A percentile compares a stretch with the other conserved stretches of the same genome.
Evolutionary conservation across 2,329 filamentous ascomycete genomes (phyloP).

Genomic region (Alternaria sp.): DNA sequence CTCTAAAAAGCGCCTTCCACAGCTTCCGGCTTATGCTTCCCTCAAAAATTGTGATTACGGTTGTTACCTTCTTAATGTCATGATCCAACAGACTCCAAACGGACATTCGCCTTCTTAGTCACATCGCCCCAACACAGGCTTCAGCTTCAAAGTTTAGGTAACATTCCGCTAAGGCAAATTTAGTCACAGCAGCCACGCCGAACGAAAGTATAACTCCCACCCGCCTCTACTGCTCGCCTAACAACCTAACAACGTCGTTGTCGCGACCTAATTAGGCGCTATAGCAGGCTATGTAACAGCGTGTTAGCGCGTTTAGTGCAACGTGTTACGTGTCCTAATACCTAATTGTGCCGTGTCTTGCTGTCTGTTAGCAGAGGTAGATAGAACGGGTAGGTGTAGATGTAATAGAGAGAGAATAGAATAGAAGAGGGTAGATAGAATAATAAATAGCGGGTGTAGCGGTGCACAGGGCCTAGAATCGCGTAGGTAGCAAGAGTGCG

Average conservation of each 20-base stretch:
- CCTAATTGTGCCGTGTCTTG: neutral
- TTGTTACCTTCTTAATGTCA: neutral
- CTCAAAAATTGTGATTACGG: neutral
- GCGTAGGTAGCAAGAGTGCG: neutral
- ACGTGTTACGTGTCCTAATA: conserved; percentile 6
- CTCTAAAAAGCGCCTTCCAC: neutral
- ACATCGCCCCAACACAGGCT: neutral
- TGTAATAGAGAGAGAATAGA: neutral
- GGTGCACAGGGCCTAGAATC: neutral
- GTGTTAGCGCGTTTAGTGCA: conserved; percentile 18
- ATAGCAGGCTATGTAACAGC: conserved; percentile 21
- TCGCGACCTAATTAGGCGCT: conserved; percentile 13
- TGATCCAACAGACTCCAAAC: neutral
- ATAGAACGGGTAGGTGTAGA: neutral
- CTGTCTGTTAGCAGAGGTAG: neutral
- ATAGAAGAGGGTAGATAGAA: neutral
- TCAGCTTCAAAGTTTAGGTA: neutral
- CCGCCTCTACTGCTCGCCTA: neutral
- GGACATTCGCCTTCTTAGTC: conserved; percentile 9
- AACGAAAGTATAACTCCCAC: neutral
- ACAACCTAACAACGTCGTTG: neutral
- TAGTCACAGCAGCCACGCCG: neutral
- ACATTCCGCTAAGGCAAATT: neutral
- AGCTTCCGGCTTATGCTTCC: neutral
- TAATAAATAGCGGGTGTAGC: neutral